Evolutionary conservation across 805 yeast species (phyloP).

Genomic region (Groenewaldozyma salmanticensis): DNA sequence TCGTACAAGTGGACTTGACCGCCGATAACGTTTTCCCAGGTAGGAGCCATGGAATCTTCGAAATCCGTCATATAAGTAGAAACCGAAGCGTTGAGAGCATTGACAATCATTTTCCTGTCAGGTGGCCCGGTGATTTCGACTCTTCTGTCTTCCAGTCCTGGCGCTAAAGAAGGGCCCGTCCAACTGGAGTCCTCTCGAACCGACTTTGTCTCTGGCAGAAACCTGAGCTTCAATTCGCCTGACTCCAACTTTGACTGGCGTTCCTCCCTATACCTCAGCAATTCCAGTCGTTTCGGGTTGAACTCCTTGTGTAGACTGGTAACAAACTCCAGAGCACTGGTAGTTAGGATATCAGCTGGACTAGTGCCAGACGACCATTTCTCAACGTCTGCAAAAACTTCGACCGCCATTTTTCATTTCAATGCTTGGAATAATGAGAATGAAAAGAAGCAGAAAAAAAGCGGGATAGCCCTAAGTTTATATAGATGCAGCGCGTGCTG

Average conservation of each 20-base stretch:
- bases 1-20: slow-evolving; percentile 63
- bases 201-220: slow-evolving; percentile 27
- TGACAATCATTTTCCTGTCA: slow-evolving; percentile 63
- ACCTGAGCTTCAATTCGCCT: slow-evolving; percentile 33
- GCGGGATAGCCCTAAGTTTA: neutral
- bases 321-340: slow-evolving; percentile 52
- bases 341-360: slow-evolving; percentile 44
- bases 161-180: slow-evolving; percentile 60
- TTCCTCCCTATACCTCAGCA: slow-evolving; percentile 43
- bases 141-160: slow-evolving; percentile 56
- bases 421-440: too few relatives aligned
- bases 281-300: slow-evolving; percentile 42
- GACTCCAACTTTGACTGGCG: slow-evolving; percentile 46
- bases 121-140: slow-evolving; percentile 70
- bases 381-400: slow-evolving; percentile 2
- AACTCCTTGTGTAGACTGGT: slow-evolving; percentile 57
- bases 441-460: neutral
- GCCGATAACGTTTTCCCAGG: slow-evolving; percentile 54
- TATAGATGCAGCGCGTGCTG: neutral
- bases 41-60: slow-evolving; percentile 62
- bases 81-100: slow-evolving; percentile 56
- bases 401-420: slow-evolving; percentile 3
- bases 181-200: slow-evolving; percentile 55
- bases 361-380: slow-evolving; percentile 10
- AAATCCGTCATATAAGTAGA: slow-evolving; percentile 69